Conservation (phyloP, 768 basidiomycete species). For the Phlebiopsis gigantea region DNA sequence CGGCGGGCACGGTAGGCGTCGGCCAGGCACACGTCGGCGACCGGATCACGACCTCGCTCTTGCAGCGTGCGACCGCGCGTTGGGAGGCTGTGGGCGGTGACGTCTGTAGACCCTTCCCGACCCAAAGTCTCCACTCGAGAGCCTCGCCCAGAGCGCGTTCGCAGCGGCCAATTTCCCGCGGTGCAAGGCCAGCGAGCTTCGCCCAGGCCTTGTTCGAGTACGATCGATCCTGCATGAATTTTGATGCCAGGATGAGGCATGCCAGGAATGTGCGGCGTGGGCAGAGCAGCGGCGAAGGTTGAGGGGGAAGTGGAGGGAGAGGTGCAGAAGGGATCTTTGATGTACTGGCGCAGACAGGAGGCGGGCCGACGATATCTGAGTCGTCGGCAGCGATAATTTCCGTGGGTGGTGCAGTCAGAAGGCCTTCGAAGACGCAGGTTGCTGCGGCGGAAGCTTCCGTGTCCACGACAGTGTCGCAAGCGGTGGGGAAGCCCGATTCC, state of each 20-base stretch:
- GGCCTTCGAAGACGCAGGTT: not conserved
- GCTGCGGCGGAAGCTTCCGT: not conserved
- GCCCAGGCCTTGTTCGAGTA: constrained; percentile 96
- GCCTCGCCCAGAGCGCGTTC: constrained; percentile 85
- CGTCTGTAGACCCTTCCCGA: constrained; percentile 55
- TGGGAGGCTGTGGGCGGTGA: not conserved
- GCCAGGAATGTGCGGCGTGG: constrained; percentile 88
- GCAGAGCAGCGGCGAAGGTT: constrained; percentile 82
- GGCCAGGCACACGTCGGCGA: constrained; percentile 15
- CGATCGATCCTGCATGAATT: constrained; percentile 90
- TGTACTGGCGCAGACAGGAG: not conserved
- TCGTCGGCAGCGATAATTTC: not conserved
- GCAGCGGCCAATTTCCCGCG: constrained; percentile 81
- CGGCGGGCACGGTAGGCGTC: constrained; percentile 14
- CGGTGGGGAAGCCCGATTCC: not conserved
- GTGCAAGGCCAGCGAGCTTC: constrained; percentile 83
- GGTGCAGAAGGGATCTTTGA: constrained; percentile 10
- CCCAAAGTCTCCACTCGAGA: constrained; percentile 90
- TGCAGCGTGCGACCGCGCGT: constrained; percentile 12
- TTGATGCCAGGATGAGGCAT: constrained; percentile 82
- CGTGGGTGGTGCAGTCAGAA: constrained; percentile 11
- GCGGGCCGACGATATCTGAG: not conserved
- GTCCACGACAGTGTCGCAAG: not conserved
- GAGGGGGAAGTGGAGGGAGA: constrained; percentile 26
- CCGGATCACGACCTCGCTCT: constrained; percentile 14